Base-by-base conservation (phyloP, 192 early-diverging fungal genomes). In the Coemansia pectinata region DNA sequence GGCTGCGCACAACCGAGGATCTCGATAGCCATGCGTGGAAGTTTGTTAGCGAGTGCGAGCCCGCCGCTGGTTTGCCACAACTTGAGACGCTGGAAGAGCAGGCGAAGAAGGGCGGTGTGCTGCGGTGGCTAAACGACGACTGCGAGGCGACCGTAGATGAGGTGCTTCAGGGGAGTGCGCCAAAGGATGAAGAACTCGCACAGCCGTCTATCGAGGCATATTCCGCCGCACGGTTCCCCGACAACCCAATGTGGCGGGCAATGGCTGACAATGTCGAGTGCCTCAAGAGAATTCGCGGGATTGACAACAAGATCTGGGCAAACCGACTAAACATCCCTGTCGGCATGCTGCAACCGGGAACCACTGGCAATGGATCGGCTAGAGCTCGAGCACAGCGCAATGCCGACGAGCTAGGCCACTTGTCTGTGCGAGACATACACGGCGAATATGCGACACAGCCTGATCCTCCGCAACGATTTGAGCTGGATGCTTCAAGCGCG, bases 251-350 rank as follows among this genome's bases (percentile, higher is more conserved):
- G 82, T 84, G 82, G 82, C 70, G 69, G 2, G 67, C 11, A 19
- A 84, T 84, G 77, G 78, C 75, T 11, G 74, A 72, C 2, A 92
- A 88, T 69, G 69, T 89, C 27, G 77, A 87, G 33, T 73, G 77
- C 34, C 66, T 89, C 47, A 64, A 71, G 61, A 66, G 70, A 47
- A 88, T 91, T 47, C 88, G 90, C 52, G 81, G 84, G 27, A 68
- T 89, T 7, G 86, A 90, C 59, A 62, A 67, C 66, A 89, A 88
- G 69, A 88, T 91, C 70, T 78, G 87, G 73, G 78, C 87, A 9
- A 69, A 77, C 12, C 77, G 82, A 76, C 74, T 84, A 41, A 88
- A 84, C 65, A 44, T 71, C n/a, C 78, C 82, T 10, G 48, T 79
- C 10, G 78, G 79, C 9, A 59, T 73, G 31, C 42, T 69, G 52